phyloP scores from a whole-genome alignment of 495 filamentous ascomycete species.

The Tuber aestivum region DNA sequence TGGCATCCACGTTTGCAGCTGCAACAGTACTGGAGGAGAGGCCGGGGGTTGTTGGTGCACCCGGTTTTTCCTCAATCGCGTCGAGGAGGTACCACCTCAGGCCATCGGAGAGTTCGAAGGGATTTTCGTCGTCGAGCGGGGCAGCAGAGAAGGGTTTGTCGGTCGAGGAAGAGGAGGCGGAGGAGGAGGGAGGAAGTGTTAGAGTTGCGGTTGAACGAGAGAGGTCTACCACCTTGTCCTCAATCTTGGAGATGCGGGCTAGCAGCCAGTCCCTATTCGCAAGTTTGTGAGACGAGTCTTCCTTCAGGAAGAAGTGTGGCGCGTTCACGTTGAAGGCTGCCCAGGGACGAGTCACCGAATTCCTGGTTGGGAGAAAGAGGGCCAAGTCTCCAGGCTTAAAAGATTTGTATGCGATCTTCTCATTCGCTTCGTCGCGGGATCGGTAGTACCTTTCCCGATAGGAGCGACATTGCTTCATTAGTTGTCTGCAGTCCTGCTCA shows the following conservation, averaged over 20 bases:
- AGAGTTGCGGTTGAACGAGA: constrained; percentile 61
- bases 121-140: constrained; percentile 87
- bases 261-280: constrained; percentile 83
- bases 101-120: constrained; percentile 92
- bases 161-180: constrained; percentile 8
- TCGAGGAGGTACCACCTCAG: constrained; percentile 94
- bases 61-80: constrained; percentile 85
- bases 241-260: constrained; percentile 83
- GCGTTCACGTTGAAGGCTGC: constrained; percentile 96
- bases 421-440: constrained; percentile 79
- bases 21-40: constrained; percentile 84
- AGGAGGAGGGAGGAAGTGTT: constrained; percentile 42
- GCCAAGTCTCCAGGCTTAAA: constrained; percentile 97
- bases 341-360: constrained; percentile 90
- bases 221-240: constrained; percentile 89
- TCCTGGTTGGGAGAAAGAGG: constrained; percentile 88
- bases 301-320: constrained; percentile 92
- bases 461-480: constrained; percentile 74
- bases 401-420: constrained; percentile 92
- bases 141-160: not conserved
- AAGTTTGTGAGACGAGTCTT: constrained; percentile 83
- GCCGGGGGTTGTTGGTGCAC: constrained; percentile 87
- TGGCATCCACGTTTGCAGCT: constrained; percentile 78
- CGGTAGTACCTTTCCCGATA: constrained; percentile 84
- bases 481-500: constrained; percentile 81